Conservation (phyloP, 345 rosid genomes). For the Schrenkiella parvula region DNA sequence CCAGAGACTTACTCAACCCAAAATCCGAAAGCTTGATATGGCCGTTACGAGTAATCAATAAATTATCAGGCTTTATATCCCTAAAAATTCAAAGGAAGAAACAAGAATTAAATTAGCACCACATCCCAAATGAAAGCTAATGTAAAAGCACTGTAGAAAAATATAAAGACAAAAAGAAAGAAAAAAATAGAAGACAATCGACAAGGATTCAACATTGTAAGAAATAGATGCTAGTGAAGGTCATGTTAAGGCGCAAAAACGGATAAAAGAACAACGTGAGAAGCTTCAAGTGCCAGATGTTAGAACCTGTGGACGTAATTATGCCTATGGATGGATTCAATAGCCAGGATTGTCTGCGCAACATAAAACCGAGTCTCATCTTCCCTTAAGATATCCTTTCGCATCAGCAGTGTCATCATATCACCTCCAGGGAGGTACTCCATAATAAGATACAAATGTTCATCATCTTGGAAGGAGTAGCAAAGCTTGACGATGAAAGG, state of each 20-base stretch:
- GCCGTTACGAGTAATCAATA: conserved; percentile 55
- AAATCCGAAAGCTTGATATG: conserved; percentile 72
- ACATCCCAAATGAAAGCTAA: not conserved
- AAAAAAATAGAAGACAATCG: not conserved
- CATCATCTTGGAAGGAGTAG: conserved; percentile 72
- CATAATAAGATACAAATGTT: conserved; percentile 62
- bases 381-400: conserved; percentile 59
- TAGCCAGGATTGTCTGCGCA: conserved; percentile 63
- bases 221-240: not conserved
- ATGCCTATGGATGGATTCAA: conserved; percentile 69
- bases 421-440: conserved; percentile 80
- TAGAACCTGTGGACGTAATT: conserved; percentile 60
- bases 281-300: conserved; percentile 12
- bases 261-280: not conserved
- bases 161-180: not conserved
- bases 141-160: conserved; percentile 1
- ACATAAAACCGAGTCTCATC: conserved; percentile 68
- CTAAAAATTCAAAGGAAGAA: conserved; percentile 35
- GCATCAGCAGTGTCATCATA: conserved; percentile 73
- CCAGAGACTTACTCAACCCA: conserved; percentile 67
- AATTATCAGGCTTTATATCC: conserved; percentile 73
- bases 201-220: not conserved
- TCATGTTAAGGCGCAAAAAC: not conserved
- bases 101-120: not conserved
- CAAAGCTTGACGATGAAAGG: conserved; percentile 62